Evolutionary conservation across 1,139 yeast genomes (phyloP).

Genomic region (Hyphopichia fennica): DNA sequence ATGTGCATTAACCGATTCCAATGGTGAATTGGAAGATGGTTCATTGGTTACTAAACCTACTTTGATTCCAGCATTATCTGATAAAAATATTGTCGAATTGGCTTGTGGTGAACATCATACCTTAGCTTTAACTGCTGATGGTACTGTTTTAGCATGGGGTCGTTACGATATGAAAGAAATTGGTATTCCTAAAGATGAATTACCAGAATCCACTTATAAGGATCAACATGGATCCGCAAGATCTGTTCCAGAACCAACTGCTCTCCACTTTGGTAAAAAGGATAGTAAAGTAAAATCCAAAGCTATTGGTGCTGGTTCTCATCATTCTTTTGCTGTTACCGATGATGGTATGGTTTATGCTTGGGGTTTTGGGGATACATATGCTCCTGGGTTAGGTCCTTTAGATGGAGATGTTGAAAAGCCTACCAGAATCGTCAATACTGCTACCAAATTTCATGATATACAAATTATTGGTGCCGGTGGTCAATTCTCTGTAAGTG

Average conservation of each 20-base stretch:
- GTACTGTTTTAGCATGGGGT: slow-evolving; percentile 83
- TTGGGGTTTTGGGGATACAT: slow-evolving; percentile 98
- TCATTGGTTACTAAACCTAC: slow-evolving; percentile 80
- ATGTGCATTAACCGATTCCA: slow-evolving; percentile 69
- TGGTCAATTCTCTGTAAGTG: slow-evolving; percentile 91
- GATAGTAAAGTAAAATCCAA: slow-evolving; percentile 46
- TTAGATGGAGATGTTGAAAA: slow-evolving; percentile 83
- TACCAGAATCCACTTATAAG: slow-evolving; percentile 65
- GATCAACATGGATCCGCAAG: slow-evolving; percentile 83
- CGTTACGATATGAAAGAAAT: slow-evolving; percentile 91
- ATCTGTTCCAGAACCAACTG: slow-evolving; percentile 85
- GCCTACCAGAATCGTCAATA: slow-evolving; percentile 86
- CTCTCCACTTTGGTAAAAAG: slow-evolving; percentile 38
- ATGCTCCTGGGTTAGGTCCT: slow-evolving; percentile 93
- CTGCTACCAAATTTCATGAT: slow-evolving; percentile 82
- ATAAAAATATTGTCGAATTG: slow-evolving; percentile 57
- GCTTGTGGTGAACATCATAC: slow-evolving; percentile 97
- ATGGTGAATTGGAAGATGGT: slow-evolving; percentile 70
- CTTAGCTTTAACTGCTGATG: slow-evolving; percentile 67
- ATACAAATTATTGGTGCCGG: slow-evolving; percentile 82
- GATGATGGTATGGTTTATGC: slow-evolving; percentile 83
- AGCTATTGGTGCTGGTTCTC: slow-evolving; percentile 80
- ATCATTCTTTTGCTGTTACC: slow-evolving; percentile 85
- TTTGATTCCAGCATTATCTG: slow-evolving; percentile 58
- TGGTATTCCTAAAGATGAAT: slow-evolving; percentile 67